These are phyloP conservation scores for Tuctoria greenei DNA, from an alignment of 176 grass and related monocot species.

Conservation along the genomic window DNA sequence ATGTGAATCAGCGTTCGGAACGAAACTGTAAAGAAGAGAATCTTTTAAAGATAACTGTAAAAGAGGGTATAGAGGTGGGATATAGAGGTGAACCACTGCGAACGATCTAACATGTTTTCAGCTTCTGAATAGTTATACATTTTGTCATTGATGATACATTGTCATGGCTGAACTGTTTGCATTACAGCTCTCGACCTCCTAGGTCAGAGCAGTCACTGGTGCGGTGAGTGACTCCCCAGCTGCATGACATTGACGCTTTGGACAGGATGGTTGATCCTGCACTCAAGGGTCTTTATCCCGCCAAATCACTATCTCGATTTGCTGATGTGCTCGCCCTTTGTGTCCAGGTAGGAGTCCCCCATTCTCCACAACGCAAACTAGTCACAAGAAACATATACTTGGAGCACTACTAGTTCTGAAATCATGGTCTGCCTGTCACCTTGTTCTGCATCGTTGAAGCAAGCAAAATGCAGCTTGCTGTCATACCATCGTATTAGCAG, in stretches of 20 bases:
- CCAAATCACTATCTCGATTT: slow-evolving; percentile 76
- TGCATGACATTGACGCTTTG: slow-evolving; percentile 79
- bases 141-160: slow-evolving; percentile 11
- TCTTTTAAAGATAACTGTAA: too few species aligned
- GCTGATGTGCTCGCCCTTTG: slow-evolving; percentile 67
- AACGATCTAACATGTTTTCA: too few species aligned
- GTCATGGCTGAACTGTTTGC: neutral
- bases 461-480: slow-evolving; percentile 41
- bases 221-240: slow-evolving; percentile 66
- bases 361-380: neutral
- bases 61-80: too few species aligned
- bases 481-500: slow-evolving; percentile 35
- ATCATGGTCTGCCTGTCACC: slow-evolving; percentile 6
- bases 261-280: slow-evolving; percentile 77
- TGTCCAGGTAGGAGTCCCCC: slow-evolving; percentile 55
- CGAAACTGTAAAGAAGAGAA: too few species aligned
- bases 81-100: too few species aligned
- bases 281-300: slow-evolving; percentile 69
- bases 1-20: too few species aligned
- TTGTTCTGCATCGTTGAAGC: slow-evolving; percentile 35
- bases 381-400: neutral
- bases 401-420: neutral
- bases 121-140: neutral
- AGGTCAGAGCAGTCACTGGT: slow-evolving; percentile 65
- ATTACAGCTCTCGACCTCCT: slow-evolving; percentile 49